Base-by-base conservation (phyloP, 768 basidiomycete genomes). In the Boletus speciosus region DNA sequence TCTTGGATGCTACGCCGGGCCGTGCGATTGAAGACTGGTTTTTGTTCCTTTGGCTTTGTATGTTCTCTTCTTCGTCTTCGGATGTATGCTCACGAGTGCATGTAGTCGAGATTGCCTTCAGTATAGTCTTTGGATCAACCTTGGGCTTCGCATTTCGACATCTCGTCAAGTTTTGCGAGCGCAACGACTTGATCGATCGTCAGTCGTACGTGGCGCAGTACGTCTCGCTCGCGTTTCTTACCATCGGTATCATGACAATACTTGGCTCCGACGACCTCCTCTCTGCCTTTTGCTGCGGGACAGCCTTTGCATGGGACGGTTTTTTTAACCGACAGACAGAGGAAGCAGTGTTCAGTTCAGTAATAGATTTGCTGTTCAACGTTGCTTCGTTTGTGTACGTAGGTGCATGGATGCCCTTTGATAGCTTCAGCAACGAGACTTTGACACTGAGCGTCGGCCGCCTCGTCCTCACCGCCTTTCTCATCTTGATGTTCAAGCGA, bases 391-490 rank as follows among this genome's bases (percentile, higher is more conserved):
- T 98, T 75, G 85, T 98, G 47, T 98, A 89, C 66, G 88, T 98
- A 56, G 97, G 97, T 56, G 95, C 96, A 34, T 94, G 95, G 86
- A 95, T 95, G 82, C 97, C 97, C 1, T 98, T 99, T 72, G 69
- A 79, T 64, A 78, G 79, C 46, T 98, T 96, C 76, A 73, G 76
- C 55, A 79, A 91, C 66, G 71, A 73, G 9, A 75, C 73, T 40
- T 75, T 88, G 60, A 86, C 86, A 2, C 75, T 99, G 46, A 81
- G 77, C 40, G 85, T 90, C 10, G 93, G 93, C 90, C 77, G 94
- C 29, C 78, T 99, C 19, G 71, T 97, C 47, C 85, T 92, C 37
- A 80, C 95, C 47, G 89, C 89, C 3, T 77, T 98, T 48, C 76
- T 88, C 48, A 80, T 98, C n/a, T 75, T 99, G 47, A 60, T 93